Percentiles rank a stretch among this genome's conserved stretches.
Conservation (phyloP, 805 yeast species). For the Wickerhamiella qilinensis region DNA sequence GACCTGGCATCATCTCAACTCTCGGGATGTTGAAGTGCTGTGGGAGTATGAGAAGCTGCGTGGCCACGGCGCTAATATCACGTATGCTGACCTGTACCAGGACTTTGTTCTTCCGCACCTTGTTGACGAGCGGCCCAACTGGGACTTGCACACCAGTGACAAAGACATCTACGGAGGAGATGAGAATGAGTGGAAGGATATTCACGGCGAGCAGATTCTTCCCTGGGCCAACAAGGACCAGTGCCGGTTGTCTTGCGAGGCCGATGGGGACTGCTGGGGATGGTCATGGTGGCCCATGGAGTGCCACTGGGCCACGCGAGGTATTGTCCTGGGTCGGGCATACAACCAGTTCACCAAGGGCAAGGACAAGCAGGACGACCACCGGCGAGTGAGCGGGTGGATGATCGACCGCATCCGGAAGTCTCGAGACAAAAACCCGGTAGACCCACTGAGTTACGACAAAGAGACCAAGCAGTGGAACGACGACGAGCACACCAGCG, state of each 20-base stretch:
- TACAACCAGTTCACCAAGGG: slow-evolving; percentile 1
- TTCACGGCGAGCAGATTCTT: not conserved
- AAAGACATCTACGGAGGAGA: not conserved
- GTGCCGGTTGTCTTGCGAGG: slow-evolving; percentile 9
- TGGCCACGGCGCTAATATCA: slow-evolving; percentile 8
- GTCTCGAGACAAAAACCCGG: slow-evolving; percentile 2
- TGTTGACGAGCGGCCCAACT: slow-evolving; percentile 11
- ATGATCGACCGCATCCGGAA: slow-evolving; percentile 19
- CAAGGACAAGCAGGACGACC: slow-evolving; percentile 5
- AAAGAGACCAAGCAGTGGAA: slow-evolving; percentile 4
- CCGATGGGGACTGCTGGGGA: slow-evolving; percentile 9
- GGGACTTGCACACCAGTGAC: slow-evolving; percentile 12
- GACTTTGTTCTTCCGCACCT: slow-evolving; percentile 20
- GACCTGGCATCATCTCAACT: slow-evolving; percentile 20
- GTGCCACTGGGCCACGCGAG: slow-evolving; percentile 7
- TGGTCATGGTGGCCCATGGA: slow-evolving; percentile 8
- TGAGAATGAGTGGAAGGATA: not conserved
- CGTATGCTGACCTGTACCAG: slow-evolving; percentile 19
- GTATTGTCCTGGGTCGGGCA: slow-evolving; percentile 6
- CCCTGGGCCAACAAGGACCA: slow-evolving; percentile 5
- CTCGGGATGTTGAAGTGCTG: slow-evolving; percentile 17
- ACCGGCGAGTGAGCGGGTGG: slow-evolving; percentile 16
- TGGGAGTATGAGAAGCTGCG: slow-evolving; percentile 19
- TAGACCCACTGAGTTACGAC: slow-evolving; percentile 4
- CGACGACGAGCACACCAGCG: slow-evolving; percentile 6